phyloP scores from a whole-genome alignment of 2,329 filamentous ascomycete genomes.

The Ilyonectria sp. region DNA sequence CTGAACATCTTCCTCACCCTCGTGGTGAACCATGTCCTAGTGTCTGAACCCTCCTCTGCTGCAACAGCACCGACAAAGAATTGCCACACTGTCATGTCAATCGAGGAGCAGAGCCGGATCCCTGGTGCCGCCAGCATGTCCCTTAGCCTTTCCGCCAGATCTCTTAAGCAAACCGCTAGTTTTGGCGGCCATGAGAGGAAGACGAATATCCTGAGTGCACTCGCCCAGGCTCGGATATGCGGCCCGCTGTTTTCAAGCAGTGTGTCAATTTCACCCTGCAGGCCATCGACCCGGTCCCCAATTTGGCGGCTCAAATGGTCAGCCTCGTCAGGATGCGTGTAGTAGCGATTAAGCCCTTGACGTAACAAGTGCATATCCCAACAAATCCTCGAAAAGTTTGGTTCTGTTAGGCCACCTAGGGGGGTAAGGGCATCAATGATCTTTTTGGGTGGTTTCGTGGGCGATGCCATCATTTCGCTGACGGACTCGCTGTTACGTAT shows the following conservation, averaged over 20 bases:
- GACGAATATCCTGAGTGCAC: conserved; percentile 31
- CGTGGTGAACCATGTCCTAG: conserved; percentile 17
- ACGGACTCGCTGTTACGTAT: conserved; percentile 30
- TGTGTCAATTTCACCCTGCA: conserved; percentile 22
- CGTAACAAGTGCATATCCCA: not conserved
- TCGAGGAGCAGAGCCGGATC: conserved; percentile 36
- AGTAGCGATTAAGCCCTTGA: conserved; percentile 3
- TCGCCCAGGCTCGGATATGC: conserved; percentile 31
- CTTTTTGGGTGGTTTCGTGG: conserved; percentile 22
- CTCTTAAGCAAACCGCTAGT: fast-evolving
- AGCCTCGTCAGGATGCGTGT: not conserved
- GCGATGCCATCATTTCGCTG: conserved; percentile 17
- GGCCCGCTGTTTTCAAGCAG: conserved; percentile 25
- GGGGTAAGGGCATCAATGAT: conserved; percentile 35
- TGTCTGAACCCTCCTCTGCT: not conserved
- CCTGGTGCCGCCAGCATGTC: conserved; percentile 19
- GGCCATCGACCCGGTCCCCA: conserved; percentile 13
- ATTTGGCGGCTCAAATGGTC: conserved; percentile 2
- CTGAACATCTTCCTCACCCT: conserved; percentile 19
- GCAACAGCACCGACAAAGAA: conserved; percentile 41
- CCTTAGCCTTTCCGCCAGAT: conserved; percentile 26
- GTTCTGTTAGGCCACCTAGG: not conserved
- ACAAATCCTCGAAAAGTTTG: conserved; percentile 19
- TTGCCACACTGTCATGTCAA: conserved; percentile 39
- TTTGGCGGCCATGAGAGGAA: conserved; percentile 30